phyloP scores from a whole-genome alignment of 2,329 filamentous ascomycete species.

The Pseudocercospora musae region DNA sequence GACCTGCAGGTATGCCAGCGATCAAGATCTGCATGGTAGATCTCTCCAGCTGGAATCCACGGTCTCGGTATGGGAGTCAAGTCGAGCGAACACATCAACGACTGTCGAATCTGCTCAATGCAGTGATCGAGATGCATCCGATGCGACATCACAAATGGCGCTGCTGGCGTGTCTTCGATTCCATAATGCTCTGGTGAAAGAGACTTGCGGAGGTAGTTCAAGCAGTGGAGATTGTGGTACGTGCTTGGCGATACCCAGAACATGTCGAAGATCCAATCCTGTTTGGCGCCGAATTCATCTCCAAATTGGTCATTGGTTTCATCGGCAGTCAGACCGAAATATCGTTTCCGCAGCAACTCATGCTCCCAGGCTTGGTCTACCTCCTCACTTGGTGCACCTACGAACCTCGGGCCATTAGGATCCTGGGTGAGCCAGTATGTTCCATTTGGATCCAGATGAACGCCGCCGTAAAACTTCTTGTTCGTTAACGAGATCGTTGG shows the following conservation, averaged over 20 bases:
- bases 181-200: not conserved
- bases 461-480: not conserved
- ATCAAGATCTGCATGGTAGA: not conserved
- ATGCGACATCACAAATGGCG: not conserved
- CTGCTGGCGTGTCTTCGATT: not conserved
- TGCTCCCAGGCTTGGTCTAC: not conserved
- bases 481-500: not conserved
- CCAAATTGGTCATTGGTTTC: not conserved
- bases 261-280: not conserved
- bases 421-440: not conserved
- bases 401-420: not conserved
- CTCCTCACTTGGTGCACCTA: not conserved
- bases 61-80: not conserved
- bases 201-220: not conserved
- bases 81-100: not conserved
- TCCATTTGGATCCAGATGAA: not conserved
- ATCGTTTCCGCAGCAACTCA: not conserved
- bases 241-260: conserved; percentile 1
- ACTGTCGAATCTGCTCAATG: not conserved
- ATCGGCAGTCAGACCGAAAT: not conserved
- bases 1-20: not conserved
- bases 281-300: not conserved
- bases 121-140: not conserved
- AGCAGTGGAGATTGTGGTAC: not conserved
- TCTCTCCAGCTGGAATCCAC: not conserved